Percentiles rank a stretch among this genome's conserved stretches.
phyloP scores from a whole-genome alignment of 2,329 filamentous ascomycete genomes.

The Bertia moriformis region DNA sequence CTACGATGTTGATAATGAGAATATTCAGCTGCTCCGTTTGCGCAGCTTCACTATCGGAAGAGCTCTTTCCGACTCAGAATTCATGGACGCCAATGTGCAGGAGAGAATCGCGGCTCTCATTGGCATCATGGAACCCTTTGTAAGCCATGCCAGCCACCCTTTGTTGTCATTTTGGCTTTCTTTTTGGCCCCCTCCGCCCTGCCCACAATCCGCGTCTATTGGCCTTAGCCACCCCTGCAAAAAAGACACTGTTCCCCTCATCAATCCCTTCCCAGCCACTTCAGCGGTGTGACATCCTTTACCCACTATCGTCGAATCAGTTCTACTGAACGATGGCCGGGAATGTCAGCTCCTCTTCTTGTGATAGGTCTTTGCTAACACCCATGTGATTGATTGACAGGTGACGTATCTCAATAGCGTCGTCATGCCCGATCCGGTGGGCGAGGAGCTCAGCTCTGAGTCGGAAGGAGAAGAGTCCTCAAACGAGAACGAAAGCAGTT shows the following conservation, averaged over 20 bases:
- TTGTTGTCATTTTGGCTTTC: neutral
- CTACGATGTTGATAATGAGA: conserved; percentile 39
- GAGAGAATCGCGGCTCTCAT: conserved; percentile 36
- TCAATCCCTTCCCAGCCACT: conserved; percentile 7
- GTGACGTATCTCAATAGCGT: conserved; percentile 33
- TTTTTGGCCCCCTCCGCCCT: neutral
- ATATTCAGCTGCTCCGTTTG: conserved; percentile 45
- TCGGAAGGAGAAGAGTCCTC: neutral
- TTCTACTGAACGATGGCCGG: neutral
- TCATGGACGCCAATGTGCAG: conserved; percentile 32
- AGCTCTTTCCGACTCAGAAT: conserved; percentile 33
- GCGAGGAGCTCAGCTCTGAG: conserved; percentile 8
- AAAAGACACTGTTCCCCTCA: conserved; percentile 5
- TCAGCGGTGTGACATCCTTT: conserved; percentile 7
- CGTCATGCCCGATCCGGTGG: conserved; percentile 28
- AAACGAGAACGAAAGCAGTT: neutral
- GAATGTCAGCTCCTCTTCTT: no score
- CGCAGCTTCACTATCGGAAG: conserved; percentile 45
- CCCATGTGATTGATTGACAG: conserved; percentile 15
- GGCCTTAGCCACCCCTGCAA: neutral
- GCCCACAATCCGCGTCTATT: neutral
- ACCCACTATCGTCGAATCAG: neutral
- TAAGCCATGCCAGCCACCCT: conserved; percentile 25
- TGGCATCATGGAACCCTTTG: conserved; percentile 42
- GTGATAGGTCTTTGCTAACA: no score